A percentile compares a stretch with the other conserved stretches of the same genome.
Evolutionary conservation across 176 grass and related monocot species (phyloP).

Genomic region (Aegilops speltoides): DNA sequence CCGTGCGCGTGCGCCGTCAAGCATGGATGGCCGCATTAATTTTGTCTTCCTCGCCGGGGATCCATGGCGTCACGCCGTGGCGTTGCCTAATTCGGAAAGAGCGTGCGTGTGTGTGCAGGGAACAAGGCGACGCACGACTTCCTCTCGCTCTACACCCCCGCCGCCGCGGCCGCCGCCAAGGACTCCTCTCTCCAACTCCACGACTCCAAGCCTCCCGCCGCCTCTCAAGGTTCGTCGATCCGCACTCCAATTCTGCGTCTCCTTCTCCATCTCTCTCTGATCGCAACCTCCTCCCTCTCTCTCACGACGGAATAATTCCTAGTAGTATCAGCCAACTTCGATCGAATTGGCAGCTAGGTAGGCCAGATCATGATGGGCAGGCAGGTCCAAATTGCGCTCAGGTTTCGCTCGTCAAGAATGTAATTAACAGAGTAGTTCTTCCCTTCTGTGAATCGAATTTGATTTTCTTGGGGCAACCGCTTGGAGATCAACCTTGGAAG

Average conservation of each 20-base stretch:
- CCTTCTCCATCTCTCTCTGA: background rate
- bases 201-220: conserved; percentile 39
- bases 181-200: conserved; percentile 53
- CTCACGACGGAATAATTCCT: background rate
- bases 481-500: background rate
- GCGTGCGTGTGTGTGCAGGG: conserved; percentile 24
- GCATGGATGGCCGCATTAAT: too few relatives aligned
- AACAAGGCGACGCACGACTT: conserved; percentile 85
- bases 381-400: background rate
- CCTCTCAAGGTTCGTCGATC: conserved; percentile 48
- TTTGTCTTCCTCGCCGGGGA: background rate
- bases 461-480: background rate
- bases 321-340: background rate
- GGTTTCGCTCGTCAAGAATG: background rate
- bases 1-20: background rate
- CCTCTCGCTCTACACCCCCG: conserved; percentile 61
- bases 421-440: background rate
- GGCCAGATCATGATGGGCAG: background rate
- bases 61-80: background rate
- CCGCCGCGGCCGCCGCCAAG: conserved; percentile 21
- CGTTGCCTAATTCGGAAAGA: background rate
- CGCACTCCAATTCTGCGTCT: background rate
- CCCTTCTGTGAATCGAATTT: background rate
- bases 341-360: background rate
- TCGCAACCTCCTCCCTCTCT: background rate